Percentiles rank a stretch among this genome's conserved stretches.
Evolutionary conservation across 2,329 filamentous ascomycete genomes (phyloP).

Genomic region (Ramularia endophylla): DNA sequence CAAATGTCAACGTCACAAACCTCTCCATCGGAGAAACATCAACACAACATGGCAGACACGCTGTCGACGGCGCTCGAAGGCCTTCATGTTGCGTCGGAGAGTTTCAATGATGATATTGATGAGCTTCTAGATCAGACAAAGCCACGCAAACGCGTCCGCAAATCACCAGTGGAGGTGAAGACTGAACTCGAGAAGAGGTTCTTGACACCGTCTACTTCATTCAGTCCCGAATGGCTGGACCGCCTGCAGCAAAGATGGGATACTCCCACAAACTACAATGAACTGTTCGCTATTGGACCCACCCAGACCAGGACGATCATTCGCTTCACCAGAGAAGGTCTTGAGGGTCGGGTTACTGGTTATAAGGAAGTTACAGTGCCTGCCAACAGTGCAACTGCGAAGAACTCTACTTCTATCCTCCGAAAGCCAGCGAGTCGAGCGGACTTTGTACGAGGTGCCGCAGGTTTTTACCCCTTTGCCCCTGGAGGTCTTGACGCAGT

Average conservation of each 20-base stretch:
- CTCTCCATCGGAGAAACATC: neutral
- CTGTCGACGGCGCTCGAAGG: conserved; percentile 47
- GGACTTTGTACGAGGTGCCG: conserved; percentile 87
- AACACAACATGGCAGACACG: conserved; percentile 14
- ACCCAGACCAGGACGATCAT: conserved; percentile 94
- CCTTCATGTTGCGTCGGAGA: conserved; percentile 40
- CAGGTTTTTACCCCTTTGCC: conserved; percentile 90
- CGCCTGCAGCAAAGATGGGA: conserved; percentile 88
- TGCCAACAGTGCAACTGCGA: conserved; percentile 81
- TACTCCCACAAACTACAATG: conserved; percentile 68
- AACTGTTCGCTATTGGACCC: conserved; percentile 78
- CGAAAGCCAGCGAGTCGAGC: conserved; percentile 80
- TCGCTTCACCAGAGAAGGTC: conserved; percentile 81
- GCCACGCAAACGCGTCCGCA: conserved; percentile 48
- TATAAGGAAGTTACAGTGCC: conserved; percentile 93
- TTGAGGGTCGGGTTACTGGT: conserved; percentile 87
- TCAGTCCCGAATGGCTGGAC: conserved; percentile 83
- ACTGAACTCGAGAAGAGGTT: conserved; percentile 68
- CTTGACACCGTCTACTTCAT: conserved; percentile 69
- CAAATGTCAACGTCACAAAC: too few relatives aligned
- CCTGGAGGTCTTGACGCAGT: conserved; percentile 84
- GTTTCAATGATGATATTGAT: conserved; percentile 43
- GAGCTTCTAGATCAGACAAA: conserved; percentile 51
- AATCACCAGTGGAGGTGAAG: conserved; percentile 59
- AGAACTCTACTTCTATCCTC: conserved; percentile 85